phyloP scores from a whole-genome alignment of 2,329 filamentous ascomycete genomes.

The Arachnomyces sp. region DNA sequence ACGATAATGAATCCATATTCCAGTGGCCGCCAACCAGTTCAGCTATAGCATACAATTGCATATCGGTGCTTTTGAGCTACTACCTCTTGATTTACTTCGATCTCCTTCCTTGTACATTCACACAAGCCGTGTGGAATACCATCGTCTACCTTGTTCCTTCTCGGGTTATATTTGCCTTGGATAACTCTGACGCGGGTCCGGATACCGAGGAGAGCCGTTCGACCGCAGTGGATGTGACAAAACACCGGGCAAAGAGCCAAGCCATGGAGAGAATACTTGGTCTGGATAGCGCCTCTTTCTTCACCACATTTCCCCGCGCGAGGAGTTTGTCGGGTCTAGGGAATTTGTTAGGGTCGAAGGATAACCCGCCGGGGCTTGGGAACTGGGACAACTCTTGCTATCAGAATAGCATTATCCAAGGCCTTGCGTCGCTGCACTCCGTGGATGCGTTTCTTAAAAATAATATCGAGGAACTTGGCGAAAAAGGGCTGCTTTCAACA shows the following conservation, averaged over 20 bases:
- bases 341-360: conserved; percentile 31
- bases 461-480: conserved; percentile 30
- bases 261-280: conserved; percentile 58
- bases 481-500: conserved; percentile 36
- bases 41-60: conserved; percentile 22
- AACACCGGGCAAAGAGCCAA: conserved; percentile 53
- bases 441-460: conserved; percentile 59
- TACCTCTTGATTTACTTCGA: conserved; percentile 24
- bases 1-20: conserved; percentile 27
- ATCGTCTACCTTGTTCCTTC: conserved; percentile 34
- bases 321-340: conserved; percentile 50
- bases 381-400: conserved; percentile 97
- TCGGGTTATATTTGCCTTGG: conserved; percentile 38
- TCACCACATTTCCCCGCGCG: conserved; percentile 51
- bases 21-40: conserved; percentile 21
- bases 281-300: conserved; percentile 51
- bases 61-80: conserved; percentile 22
- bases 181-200: conserved; percentile 41
- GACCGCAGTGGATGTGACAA: conserved; percentile 27
- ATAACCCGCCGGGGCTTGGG: conserved; percentile 57
- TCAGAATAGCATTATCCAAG: conserved; percentile 91
- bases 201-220: conserved; percentile 35
- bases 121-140: conserved; percentile 30
- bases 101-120: conserved; percentile 22
- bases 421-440: conserved; percentile 66